Conservation (phyloP, 371 early-diverging fungal genomes). For the Vittaforma corneae region DNA sequence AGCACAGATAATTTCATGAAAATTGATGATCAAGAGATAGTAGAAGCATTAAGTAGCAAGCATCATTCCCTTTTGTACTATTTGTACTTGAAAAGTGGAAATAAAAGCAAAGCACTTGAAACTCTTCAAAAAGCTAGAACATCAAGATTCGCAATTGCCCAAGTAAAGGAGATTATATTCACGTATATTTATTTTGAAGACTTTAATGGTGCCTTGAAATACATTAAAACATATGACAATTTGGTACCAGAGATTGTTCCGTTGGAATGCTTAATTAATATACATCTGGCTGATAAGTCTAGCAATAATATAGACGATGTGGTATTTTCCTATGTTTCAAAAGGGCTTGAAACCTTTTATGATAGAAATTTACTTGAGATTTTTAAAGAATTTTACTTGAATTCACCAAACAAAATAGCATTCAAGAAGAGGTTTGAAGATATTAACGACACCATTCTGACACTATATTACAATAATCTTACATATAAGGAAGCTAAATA, state of each 20-base stretch:
- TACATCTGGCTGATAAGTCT: not conserved
- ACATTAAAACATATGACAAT: not conserved
- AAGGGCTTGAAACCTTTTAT: not conserved
- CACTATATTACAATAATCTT: too few relatives aligned
- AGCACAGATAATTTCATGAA: not conserved
- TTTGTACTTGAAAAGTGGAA: constrained; percentile 3
- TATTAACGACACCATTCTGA: too few relatives aligned
- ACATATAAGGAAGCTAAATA: not conserved
- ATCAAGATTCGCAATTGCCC: not conserved
- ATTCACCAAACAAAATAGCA: too few relatives aligned
- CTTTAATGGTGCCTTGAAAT: constrained; percentile 22
- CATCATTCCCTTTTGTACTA: constrained; percentile 4
- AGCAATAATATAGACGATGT: not conserved
- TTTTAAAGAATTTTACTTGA: not conserved
- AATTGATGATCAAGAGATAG: not conserved
- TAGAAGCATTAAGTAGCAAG: not conserved
- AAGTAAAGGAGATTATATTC: constrained; percentile 14
- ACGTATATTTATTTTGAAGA: constrained; percentile 34
- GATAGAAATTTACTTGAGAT: constrained; percentile 1
- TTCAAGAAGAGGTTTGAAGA: too few relatives aligned
- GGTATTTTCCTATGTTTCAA: not conserved
- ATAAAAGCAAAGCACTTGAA: constrained; percentile 21
- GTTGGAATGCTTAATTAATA: constrained; percentile 1
- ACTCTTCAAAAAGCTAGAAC: not conserved
- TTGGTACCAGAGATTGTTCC: not conserved